Evolutionary conservation across 2,329 filamentous ascomycete genomes (phyloP).

Genomic region (Zymoseptoria ardabiliae): DNA sequence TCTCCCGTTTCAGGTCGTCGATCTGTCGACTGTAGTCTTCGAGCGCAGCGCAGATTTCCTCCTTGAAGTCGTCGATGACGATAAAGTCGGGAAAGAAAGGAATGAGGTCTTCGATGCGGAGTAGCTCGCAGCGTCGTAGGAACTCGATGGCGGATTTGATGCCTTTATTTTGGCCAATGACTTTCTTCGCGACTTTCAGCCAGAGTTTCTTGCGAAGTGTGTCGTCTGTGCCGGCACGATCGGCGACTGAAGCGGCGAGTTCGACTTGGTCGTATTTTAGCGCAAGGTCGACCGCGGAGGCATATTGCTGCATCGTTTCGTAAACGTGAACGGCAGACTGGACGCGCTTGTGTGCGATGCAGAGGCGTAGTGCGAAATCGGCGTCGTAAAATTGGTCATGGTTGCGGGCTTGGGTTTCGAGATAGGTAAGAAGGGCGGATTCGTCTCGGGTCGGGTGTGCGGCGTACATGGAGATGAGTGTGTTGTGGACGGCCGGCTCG

Average conservation of each 20-base stretch:
- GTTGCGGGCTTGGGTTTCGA: conserved; percentile 70
- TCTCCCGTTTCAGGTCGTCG: conserved; percentile 78
- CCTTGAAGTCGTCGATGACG: conserved; percentile 97
- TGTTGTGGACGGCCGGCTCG: conserved; percentile 89
- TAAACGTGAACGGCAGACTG: conserved; percentile 96
- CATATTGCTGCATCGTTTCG: conserved; percentile 89
- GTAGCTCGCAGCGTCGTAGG: conserved; percentile 78
- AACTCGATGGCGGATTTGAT: conserved; percentile 89
- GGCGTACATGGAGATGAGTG: conserved; percentile 90
- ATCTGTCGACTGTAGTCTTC: conserved; percentile 92
- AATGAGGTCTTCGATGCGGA: conserved; percentile 93
- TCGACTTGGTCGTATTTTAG: conserved; percentile 85
- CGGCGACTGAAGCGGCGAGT: conserved; percentile 80
- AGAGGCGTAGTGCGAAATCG: conserved; percentile 90
- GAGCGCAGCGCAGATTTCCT: conserved; percentile 88
- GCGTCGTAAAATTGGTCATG: conserved; percentile 83
- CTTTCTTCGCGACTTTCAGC: conserved; percentile 90
- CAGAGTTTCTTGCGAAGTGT: conserved; percentile 86
- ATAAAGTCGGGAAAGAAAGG: conserved; percentile 99
- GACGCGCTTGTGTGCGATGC: conserved; percentile 88
- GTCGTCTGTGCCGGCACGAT: conserved; percentile 67
- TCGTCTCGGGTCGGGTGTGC: conserved; percentile 78
- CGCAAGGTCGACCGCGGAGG: conserved; percentile 86
- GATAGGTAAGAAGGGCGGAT: conserved; percentile 75
- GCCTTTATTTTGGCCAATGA: conserved; percentile 76